Conservation (phyloP, 1,284 basidiomycete species). For the Trichosporon ovoides region DNA sequence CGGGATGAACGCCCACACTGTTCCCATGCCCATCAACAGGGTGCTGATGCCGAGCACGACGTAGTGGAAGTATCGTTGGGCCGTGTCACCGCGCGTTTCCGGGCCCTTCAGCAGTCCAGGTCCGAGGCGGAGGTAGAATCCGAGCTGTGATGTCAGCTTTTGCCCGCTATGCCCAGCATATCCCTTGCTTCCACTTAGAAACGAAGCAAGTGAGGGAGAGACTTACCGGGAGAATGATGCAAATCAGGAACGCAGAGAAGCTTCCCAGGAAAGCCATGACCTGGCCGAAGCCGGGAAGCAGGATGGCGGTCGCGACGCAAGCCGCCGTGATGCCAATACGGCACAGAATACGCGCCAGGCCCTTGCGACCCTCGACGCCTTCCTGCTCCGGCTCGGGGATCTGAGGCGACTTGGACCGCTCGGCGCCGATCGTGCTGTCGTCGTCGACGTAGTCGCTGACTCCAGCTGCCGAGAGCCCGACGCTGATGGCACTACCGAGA, state of each 20-base stretch:
- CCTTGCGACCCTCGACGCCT: conserved; percentile 19
- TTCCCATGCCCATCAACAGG: conserved; percentile 72
- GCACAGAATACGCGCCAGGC: conserved; percentile 28
- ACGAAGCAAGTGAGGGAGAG: no score
- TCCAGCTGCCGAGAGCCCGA: conserved; percentile 11
- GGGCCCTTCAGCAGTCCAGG: conserved; percentile 21
- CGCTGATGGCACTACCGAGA: conserved; percentile 10
- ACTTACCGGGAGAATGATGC: conserved; percentile 78
- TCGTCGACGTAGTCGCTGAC: conserved; percentile 15
- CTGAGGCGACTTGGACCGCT: conserved; percentile 7
- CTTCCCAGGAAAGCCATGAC: conserved; percentile 88
- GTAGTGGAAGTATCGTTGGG: conserved; percentile 54
- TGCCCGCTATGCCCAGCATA: no score
- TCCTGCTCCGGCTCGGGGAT: not conserved
- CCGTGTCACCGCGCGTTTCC: conserved; percentile 56
- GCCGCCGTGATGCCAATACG: conserved; percentile 38
- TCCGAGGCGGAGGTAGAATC: conserved; percentile 41
- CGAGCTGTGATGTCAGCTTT: no score
- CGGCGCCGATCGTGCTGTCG: not conserved
- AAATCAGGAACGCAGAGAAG: conserved; percentile 77
- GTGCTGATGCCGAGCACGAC: conserved; percentile 56
- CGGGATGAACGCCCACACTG: conserved; percentile 60
- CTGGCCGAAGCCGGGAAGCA: conserved; percentile 53
- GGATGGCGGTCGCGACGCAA: conserved; percentile 34
- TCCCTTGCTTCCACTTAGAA: no score